Base-by-base conservation (phyloP, 1,284 basidiomycete genomes). In the Stereum hirsutum region DNA sequence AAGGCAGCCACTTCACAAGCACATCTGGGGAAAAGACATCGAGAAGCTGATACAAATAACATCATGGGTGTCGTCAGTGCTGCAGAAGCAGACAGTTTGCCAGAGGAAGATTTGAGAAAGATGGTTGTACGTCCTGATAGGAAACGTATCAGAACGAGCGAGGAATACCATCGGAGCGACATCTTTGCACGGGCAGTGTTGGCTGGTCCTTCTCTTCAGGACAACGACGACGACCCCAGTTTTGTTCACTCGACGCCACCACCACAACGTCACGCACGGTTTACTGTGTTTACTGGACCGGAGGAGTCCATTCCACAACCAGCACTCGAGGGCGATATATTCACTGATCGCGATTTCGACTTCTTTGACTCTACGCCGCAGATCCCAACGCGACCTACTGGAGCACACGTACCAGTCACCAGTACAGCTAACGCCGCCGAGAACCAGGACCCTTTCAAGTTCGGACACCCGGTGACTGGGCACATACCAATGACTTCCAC, bases 11-110 rank as follows among this genome's bases (percentile, higher is more conserved):
- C 27, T 26, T 31, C 31, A 6, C 38, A 42, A 11, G 41, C 24
- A 24, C 39, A 66, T 21, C 62, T 80, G 19, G 81, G 82, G 10
- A 86, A 85, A 56, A 74, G 78, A 25, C 70, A 64, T 41, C 68
- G 81, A 46, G 74, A 75, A 47, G 63, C 72, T 2, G 57, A 63
- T 12, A 59, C 64, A 14, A 70, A 66, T 50, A 58, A 62, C 43
- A 52, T 64, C 26, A 60, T 65, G 5, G 70, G 65, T 34, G 54
- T 65, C 7, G 55, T 64, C 8, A 74, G 74, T 43, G 58, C 60
- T 27, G 63, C 57, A 14, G 54, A 65, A 45, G 66, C 66, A 41
- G 65, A 57, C 14, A 58, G 54, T 7, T 48, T 56, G 8, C 50
- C 54, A 20, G 65, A 68, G 42, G 57, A 52, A 32, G 70, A 68